Base-by-base conservation (phyloP, 108 stramenopile genomes). In the Fistulifera pelliculosa region DNA sequence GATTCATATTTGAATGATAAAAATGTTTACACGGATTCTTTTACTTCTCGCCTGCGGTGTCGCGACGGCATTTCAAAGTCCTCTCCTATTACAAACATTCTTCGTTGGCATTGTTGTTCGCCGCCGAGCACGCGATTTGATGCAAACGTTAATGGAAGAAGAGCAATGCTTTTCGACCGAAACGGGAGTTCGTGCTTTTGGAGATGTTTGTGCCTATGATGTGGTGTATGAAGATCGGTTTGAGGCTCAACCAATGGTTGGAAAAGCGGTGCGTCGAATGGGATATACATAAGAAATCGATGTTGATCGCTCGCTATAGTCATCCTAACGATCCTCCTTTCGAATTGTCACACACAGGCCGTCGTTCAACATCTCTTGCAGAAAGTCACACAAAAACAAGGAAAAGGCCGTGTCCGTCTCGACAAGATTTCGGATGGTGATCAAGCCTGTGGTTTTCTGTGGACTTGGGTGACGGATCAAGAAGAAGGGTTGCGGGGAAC, bases 401-500 rank as follows among this genome's bases (percentile, higher is more conserved):
- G 71, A 15, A 49, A 70, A 45, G 85, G 75, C 13, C 52, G 41
- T 26, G 61, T 80, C 11, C 74, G 85, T 4, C 60, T 87, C 7
- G 85, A 87, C 48, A 75, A 61, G 38, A 83, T 87, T 22, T 70
- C 69, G 41, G 85, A 87, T 67, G 85, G 85, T 2, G 50, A 35
- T 51, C 65, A 14, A 13, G 85, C 85, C 41, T 80, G 79, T 58
- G 85, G 85, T 27, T 87, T 78, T 74, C 79, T 77, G 19, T 87
- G 85, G 85, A 87, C 85, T 0, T 87, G 77, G 77, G 65, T 73
- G 0, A 51, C 48, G 35, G 54, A 53, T 10, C 17, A 68, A 4
- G 51, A 76, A 49, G 81, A 87, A 54, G 85, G 85, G 35, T 58
- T 87, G 40, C 73, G 85, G 15, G 85, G 85, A 16, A 87, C 85